Base-by-base conservation (phyloP, 139 green algal genomes). In the Trebouxia sp. region DNA sequence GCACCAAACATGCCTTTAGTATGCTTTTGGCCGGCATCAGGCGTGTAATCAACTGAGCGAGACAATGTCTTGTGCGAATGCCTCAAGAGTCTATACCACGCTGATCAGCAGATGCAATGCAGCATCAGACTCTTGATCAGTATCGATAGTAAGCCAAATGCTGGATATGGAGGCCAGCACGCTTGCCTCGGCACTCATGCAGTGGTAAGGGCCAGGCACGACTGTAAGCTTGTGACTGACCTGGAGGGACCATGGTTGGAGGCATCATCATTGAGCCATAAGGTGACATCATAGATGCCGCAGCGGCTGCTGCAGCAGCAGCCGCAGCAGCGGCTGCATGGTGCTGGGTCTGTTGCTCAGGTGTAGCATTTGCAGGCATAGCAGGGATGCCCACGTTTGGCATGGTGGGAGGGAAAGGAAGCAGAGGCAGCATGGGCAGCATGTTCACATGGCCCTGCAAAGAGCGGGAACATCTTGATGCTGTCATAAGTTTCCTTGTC, bases 261-360 rank as follows among this genome's bases (percentile, higher is more conserved):
- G 85, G 85, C 74, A 58, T 62, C 81, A 87, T 84, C 75, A 86
- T 80, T 70, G 41, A 22, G 80, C 69, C 74, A 76, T 55, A 79
- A 37, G 76, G 70, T 8, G 58, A 78, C 62, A 79, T 79, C 41
- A 78, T 47, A n/a, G 67, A 81, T 38, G 78, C 45, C n/a, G 75
- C 53, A 32, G 76, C 82, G 9, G 85, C 84, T 1, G 83, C 83
- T 3, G 87, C 87, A 8, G 83, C 85, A 9, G 85, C 75, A 38
- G 87, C 87, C 17, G 85, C 83, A 8, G 83, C 85, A 1, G 85
- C 78, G 10, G 85, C 83, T 22, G 65, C 62, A 22, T 86, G 85
- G 45, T 89, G 85, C 47, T 81, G 76, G 47, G 56, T 70, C 22
- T 76, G 81, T 43, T 78, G 58, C 35, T 69, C 42, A 38, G 75